Base-by-base conservation (phyloP, 2,329 filamentous ascomycete genomes). In the Thielaviopsis punctulata region DNA sequence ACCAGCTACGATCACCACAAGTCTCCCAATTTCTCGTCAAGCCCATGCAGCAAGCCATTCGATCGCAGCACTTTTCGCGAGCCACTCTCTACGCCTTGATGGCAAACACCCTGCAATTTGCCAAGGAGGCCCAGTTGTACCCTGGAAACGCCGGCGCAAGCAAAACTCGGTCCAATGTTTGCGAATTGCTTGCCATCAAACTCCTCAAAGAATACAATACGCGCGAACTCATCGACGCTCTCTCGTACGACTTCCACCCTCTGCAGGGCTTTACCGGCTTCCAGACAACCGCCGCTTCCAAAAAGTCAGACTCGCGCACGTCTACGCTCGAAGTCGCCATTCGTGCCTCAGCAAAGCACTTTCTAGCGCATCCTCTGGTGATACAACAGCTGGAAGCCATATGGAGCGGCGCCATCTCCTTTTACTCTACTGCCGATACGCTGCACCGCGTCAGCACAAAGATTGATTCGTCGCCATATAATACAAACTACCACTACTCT, bases 341-440 rank as follows among this genome's bases (percentile, higher is more conserved):
- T 60, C 80, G 87, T 58, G 87, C 89, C 19, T 89, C 89, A 57
- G 86, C 90, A 21, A 95, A 96, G 67, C 83, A 87, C 59, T 94
- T 95, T 59, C 72, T 96, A 4, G 84, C 90, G 8, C 89, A 95
- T 62, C 89, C 90, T 0, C 72, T 95, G 3, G 88, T 95, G 0
- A 84, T 95, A 8, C 87, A 93, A 64, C 89, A 95, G 62, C 73
- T 96, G n/a, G 88, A 95, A 65, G 89, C 88, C 45, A 95, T 96
- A 56, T 96, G 90, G 90, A 90, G 87, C 19, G 90, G 90, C 24
- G 90, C 85, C 18, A 92, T 96, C 58, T 88, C 92, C 58, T 95
- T 96, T 62, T 88, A 95, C 65, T 92, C 87, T 1, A 80, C 83
- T 12, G 86, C 87, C 4, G 89, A 95, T 64, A 84, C 77, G 57